Evolutionary conservation across 1,284 basidiomycete species (phyloP).

Genomic region (Microbotryum violaceum): DNA sequence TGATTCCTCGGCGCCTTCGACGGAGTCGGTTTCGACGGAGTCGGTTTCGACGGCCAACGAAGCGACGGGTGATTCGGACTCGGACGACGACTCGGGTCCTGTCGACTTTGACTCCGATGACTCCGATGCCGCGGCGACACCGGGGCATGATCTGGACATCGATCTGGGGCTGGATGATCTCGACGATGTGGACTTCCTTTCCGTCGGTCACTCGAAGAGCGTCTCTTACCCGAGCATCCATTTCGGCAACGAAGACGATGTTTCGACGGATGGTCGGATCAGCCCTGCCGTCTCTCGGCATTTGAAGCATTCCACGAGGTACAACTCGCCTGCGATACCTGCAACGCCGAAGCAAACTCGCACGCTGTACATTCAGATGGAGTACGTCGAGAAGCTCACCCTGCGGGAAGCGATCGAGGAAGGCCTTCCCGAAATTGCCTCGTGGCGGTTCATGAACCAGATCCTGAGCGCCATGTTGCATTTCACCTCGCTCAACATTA

Average conservation of each 20-base stretch:
- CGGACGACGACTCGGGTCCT: slow-evolving; percentile 15
- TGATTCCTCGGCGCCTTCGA: neutral
- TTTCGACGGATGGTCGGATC: slow-evolving; percentile 9
- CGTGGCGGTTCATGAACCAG: slow-evolving; percentile 32
- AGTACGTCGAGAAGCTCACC: slow-evolving; percentile 34
- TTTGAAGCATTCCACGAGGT: slow-evolving; percentile 2
- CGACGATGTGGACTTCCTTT: slow-evolving; percentile 34
- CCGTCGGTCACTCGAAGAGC: slow-evolving; percentile 32
- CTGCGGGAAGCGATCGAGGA: slow-evolving; percentile 34
- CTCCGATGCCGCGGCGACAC: slow-evolving; percentile 6
- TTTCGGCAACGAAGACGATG: slow-evolving; percentile 36
- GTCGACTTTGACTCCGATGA: slow-evolving; percentile 1
- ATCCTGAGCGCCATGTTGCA: slow-evolving; percentile 36
- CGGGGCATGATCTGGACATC: slow-evolving; percentile 24
- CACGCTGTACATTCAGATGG: slow-evolving; percentile 36
- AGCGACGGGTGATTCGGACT: slow-evolving; percentile 11
- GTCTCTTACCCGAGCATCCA: slow-evolving; percentile 34
- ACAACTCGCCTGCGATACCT: slow-evolving; percentile 1
- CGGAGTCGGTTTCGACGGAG: slow-evolving; percentile 4
- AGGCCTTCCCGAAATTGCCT: slow-evolving; percentile 33
- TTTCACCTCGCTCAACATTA: slow-evolving; percentile 36
- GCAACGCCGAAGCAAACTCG: slow-evolving; percentile 20
- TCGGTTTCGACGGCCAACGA: slow-evolving; percentile 5
- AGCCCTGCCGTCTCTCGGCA: slow-evolving; percentile 11
- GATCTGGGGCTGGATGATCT: slow-evolving; percentile 27